Conservation (phyloP, 441 rosid species). For the Arabidopsis hybrid region DNA sequence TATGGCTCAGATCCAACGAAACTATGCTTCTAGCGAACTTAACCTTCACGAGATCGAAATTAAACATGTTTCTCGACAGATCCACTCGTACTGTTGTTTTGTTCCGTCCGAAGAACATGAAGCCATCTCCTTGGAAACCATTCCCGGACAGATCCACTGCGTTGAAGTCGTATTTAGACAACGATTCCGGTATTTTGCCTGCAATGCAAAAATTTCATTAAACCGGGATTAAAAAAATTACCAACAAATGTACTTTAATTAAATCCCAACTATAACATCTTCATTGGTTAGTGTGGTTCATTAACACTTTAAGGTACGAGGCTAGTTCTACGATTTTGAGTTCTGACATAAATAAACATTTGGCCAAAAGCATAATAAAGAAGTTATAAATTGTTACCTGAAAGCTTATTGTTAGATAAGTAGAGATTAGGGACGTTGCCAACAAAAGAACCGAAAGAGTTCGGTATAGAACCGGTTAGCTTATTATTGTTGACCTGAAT, state of each 20-base stretch:
- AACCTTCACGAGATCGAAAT: conserved; percentile 63
- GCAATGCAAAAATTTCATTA: not conserved
- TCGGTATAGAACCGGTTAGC: conserved; percentile 67
- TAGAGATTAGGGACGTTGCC: conserved; percentile 51
- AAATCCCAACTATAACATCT: too few species aligned
- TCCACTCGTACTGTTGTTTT: conserved; percentile 55
- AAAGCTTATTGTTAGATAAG: conserved; percentile 73
- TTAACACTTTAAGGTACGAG: not conserved
- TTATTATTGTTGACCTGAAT: conserved; percentile 65
- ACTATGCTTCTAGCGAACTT: conserved; percentile 52
- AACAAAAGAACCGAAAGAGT: conserved; percentile 61
- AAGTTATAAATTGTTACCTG: conserved; percentile 47
- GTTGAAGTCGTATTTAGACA: conserved; percentile 56
- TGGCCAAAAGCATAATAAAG: not conserved
- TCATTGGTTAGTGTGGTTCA: too few species aligned
- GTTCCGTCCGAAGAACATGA: conserved; percentile 68
- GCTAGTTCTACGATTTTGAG: conserved; percentile 3
- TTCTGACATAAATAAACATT: not conserved
- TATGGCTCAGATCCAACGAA: conserved; percentile 62
- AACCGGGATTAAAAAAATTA: not conserved
- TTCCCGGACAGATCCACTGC: conserved; percentile 68
- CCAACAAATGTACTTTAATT: too few species aligned
- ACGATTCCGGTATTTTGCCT: conserved; percentile 65
- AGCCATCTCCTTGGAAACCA: conserved; percentile 63
- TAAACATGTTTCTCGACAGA: conserved; percentile 63